These are phyloP conservation scores for Penicillium sp. DNA, from an alignment of 2,329 filamentous ascomycete genomes.

Conservation along the genomic window DNA sequence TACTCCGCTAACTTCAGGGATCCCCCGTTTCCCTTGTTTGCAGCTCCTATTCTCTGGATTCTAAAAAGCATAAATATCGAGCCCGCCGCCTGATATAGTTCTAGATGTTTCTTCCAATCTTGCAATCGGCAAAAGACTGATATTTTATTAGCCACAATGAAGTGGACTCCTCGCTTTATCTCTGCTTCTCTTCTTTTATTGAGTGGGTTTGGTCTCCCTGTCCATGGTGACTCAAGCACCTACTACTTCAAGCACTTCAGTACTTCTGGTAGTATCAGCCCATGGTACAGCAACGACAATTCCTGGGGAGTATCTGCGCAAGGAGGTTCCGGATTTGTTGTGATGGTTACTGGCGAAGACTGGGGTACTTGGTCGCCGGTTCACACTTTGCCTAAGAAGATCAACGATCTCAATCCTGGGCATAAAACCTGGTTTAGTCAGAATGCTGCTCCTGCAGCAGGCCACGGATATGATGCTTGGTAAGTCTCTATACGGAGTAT, in stretches of 20 bases:
- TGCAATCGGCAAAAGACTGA: neutral
- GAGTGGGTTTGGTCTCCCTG: neutral
- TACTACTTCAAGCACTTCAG: neutral
- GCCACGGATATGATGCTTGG: neutral
- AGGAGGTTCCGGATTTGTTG: neutral
- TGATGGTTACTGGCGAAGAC: neutral
- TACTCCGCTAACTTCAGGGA: too few species aligned
- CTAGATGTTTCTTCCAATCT: too few species aligned
- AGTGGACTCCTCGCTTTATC: neutral
- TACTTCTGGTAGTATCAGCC: neutral
- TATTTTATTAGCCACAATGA: neutral
- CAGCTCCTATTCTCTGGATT: neutral
- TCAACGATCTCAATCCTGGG: neutral
- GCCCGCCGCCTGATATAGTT: too few species aligned
- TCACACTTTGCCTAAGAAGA: neutral
- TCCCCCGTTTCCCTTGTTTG: too few species aligned
- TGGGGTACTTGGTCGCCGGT: neutral
- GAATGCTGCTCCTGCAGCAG: neutral
- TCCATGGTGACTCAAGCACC: neutral
- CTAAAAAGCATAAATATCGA: neutral
- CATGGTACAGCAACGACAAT: neutral
- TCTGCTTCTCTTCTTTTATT: neutral
- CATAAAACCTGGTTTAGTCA: neutral
- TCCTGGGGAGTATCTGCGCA: neutral
- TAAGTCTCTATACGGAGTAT: neutral